A percentile compares a stretch with the other conserved stretches of the same genome.
These are phyloP conservation scores for Hypoxylon fragiforme DNA, from an alignment of 495 filamentous ascomycete species.

Conservation along the genomic window DNA sequence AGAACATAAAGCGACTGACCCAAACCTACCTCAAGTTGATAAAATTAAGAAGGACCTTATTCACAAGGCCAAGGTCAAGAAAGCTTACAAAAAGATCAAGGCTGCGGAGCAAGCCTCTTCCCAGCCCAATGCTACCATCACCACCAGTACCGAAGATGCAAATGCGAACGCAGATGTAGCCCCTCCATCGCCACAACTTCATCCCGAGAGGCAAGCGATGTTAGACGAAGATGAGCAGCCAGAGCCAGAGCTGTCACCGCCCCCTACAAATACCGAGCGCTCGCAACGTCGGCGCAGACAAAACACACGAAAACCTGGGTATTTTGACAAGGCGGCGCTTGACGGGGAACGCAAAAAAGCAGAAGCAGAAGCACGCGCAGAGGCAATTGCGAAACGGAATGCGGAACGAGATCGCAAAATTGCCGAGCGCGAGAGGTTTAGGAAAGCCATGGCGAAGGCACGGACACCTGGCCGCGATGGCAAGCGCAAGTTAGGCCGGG, in stretches of 20 bases:
- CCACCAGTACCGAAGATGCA: constrained; percentile 14
- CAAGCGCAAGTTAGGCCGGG: constrained; percentile 79
- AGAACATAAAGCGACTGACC: constrained; percentile 13
- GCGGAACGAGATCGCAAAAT: constrained; percentile 57
- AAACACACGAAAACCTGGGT: constrained; percentile 59
- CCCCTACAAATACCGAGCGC: constrained; percentile 2
- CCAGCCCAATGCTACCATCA: constrained; percentile 16
- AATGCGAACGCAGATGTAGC: constrained; percentile 28
- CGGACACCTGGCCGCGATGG: constrained; percentile 74
- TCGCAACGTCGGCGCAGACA: constrained; percentile 38
- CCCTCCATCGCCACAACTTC: constrained; percentile 58
- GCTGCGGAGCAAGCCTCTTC: constrained; percentile 52
- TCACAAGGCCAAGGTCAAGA: constrained; percentile 91
- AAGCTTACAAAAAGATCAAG: constrained; percentile 87
- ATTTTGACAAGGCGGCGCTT: constrained; percentile 77
- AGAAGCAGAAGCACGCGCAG: constrained; percentile 63
- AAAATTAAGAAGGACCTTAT: constrained; percentile 93
- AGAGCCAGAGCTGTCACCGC: constrained; percentile 21
- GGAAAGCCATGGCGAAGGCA: constrained; percentile 75
- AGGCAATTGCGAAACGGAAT: constrained; percentile 59
- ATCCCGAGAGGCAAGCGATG: constrained; percentile 73
- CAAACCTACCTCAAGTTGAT: constrained; percentile 60
- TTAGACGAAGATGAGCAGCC: constrained; percentile 42
- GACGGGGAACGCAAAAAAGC: constrained; percentile 66
- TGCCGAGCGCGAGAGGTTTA: constrained; percentile 64